Conservation (phyloP, 352 stramenopile species). For the Globisporangium perplexum region DNA sequence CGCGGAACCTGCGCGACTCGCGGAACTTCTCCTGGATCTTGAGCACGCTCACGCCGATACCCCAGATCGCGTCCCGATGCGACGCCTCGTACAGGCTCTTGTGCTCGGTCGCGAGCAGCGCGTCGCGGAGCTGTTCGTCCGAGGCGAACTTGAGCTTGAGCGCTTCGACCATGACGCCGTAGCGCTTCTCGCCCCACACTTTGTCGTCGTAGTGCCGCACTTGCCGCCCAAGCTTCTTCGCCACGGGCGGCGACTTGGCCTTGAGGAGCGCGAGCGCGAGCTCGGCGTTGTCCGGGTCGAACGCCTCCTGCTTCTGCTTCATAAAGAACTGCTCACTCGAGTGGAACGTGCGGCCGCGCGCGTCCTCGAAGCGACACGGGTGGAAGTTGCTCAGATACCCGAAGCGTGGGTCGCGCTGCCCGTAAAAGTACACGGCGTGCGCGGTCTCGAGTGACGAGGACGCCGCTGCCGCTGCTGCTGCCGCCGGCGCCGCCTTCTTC, state of each 20-base stretch:
- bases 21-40: slow-evolving; percentile 33
- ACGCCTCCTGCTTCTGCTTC: slow-evolving; percentile 67
- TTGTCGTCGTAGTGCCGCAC: slow-evolving; percentile 49
- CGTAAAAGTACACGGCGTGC: slow-evolving; percentile 52
- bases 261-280: slow-evolving; percentile 40
- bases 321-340: slow-evolving; percentile 75
- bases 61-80: slow-evolving; percentile 45
- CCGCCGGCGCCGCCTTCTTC: too few relatives aligned
- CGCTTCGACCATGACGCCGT: slow-evolving; percentile 46
- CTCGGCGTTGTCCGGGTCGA: slow-evolving; percentile 34
- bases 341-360: slow-evolving; percentile 26
- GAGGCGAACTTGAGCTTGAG: slow-evolving; percentile 59
- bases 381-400: slow-evolving; percentile 65
- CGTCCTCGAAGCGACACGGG: slow-evolving; percentile 41
- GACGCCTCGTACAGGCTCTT: slow-evolving; percentile 56
- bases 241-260: slow-evolving; percentile 35
- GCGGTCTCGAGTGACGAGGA: slow-evolving; percentile 28
- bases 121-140: slow-evolving; percentile 20
- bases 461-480: background rate
- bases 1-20: slow-evolving; percentile 25
- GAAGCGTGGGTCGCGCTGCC: slow-evolving; percentile 24
- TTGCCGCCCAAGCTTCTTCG: slow-evolving; percentile 46
- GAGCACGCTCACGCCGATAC: slow-evolving; percentile 44
- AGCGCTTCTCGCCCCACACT: slow-evolving; percentile 33
- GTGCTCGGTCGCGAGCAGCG: slow-evolving; percentile 36